Percentiles rank a stretch among this genome's conserved stretches.
Evolutionary conservation across 306 rosid genomes (phyloP).

Genomic region (Psophocarpus tetragonolobus): DNA sequence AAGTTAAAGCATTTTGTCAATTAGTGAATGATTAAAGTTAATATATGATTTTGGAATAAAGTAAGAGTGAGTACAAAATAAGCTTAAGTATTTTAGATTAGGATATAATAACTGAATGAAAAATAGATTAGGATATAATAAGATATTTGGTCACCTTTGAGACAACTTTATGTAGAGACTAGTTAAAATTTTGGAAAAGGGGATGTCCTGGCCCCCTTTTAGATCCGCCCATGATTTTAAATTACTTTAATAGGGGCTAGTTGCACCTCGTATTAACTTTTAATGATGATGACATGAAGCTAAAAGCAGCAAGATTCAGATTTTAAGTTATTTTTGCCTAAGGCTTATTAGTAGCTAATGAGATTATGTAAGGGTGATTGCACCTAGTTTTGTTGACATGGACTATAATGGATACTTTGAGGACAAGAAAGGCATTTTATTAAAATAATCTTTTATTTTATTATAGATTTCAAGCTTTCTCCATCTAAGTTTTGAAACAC

Average conservation of each 20-base stretch:
- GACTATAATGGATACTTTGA: slow-evolving; percentile 58
- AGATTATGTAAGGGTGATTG: not conserved
- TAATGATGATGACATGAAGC: slow-evolving; percentile 44
- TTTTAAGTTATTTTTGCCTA: slow-evolving; percentile 34
- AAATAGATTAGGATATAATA: no score
- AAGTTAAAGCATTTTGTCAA: not conserved
- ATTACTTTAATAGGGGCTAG: slow-evolving; percentile 9
- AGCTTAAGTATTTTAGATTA: slow-evolving; percentile 4
- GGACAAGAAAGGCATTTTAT: slow-evolving; percentile 42
- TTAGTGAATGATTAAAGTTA: not conserved
- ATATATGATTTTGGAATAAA: not conserved
- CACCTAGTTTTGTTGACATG: not conserved
- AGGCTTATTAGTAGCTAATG: slow-evolving; percentile 30
- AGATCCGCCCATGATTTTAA: not conserved
- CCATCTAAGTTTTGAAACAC: slow-evolving; percentile 22
- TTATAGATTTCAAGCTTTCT: slow-evolving; percentile 16
- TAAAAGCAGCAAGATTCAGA: slow-evolving; percentile 27
- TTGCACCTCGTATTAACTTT: slow-evolving; percentile 38
- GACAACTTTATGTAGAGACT: not conserved
- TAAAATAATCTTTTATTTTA: slow-evolving; percentile 22
- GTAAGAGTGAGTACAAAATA: slow-evolving; percentile 11
- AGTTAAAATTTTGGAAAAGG: slow-evolving; percentile 1
- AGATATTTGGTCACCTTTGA: not conserved
- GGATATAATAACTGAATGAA: slow-evolving; percentile 2
- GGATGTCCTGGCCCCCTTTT: not conserved